A percentile compares a stretch with the other conserved stretches of the same genome.
Conservation (phyloP, 2,329 filamentous ascomycete species). For the Penicillium sp. region DNA sequence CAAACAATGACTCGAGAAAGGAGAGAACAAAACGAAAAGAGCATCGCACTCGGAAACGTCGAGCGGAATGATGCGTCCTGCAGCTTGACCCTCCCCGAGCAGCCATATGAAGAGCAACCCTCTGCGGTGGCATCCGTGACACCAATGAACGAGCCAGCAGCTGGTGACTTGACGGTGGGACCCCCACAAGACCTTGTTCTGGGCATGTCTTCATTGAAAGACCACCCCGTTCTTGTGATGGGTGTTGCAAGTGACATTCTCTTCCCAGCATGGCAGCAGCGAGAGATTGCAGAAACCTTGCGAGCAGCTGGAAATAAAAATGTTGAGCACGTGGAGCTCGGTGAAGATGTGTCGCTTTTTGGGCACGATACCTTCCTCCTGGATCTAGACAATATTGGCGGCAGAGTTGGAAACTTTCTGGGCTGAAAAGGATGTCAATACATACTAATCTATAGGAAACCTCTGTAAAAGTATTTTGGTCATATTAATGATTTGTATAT, state of each 20-base stretch:
- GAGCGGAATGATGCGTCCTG: constrained; percentile 53
- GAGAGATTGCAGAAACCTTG: constrained; percentile 83
- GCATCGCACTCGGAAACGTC: constrained; percentile 45
- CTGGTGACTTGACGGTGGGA: constrained; percentile 35
- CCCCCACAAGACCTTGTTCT: constrained; percentile 73
- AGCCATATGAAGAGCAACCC: constrained; percentile 84
- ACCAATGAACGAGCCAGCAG: constrained; percentile 28
- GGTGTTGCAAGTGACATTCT: constrained; percentile 94
- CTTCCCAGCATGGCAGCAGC: constrained; percentile 97
- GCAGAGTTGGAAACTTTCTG: constrained; percentile 75
- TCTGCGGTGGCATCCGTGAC: constrained; percentile 43
- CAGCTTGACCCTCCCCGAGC: constrained; percentile 74
- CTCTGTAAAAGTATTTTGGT: not conserved
- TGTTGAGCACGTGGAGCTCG: constrained; percentile 85
- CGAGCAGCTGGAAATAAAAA: constrained; percentile 70
- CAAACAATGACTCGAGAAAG: constrained; percentile 61
- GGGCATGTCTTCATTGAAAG: constrained; percentile 66
- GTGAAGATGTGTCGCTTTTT: constrained; percentile 90
- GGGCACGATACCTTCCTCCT: constrained; percentile 95
- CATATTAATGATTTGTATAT: constrained; percentile 5
- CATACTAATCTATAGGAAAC: not conserved
- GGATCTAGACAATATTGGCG: constrained; percentile 87
- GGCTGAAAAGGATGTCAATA: constrained; percentile 38
- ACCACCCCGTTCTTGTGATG: constrained; percentile 81
- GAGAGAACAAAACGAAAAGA: constrained; percentile 57